phyloP scores from a whole-genome alignment of 805 yeast genomes.

The Kodamaea hsintzibuensis region DNA sequence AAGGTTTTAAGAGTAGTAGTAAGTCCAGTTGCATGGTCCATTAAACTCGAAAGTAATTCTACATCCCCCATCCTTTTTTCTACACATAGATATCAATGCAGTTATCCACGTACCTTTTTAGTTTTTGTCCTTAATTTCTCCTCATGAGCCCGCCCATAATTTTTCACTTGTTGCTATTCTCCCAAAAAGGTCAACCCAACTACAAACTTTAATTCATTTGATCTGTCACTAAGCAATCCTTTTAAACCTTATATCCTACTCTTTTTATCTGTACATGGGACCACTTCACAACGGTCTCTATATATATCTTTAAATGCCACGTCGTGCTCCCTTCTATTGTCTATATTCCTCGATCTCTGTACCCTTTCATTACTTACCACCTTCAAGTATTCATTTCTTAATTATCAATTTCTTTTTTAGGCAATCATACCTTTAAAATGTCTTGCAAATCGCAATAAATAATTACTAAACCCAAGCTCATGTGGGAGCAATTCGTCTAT shows the following conservation, averaged over 20 bases:
- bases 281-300: not conserved
- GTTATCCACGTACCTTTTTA: not conserved
- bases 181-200: not conserved
- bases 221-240: not conserved
- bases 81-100: not conserved
- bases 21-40: not conserved
- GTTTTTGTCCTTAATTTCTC: not conserved
- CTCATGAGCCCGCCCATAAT: not conserved
- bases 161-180: constrained; percentile 1
- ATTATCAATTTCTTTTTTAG: too few species aligned
- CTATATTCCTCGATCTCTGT: too few species aligned
- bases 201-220: not conserved
- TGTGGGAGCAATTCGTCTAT: too few species aligned
- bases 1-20: not conserved
- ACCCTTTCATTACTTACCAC: too few species aligned
- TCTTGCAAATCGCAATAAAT: too few species aligned
- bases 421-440: too few species aligned
- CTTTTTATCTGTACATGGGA: not conserved
- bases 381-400: too few species aligned
- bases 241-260: not conserved
- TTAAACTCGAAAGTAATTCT: not conserved
- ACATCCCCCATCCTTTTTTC: not conserved
- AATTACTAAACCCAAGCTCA: too few species aligned
- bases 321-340: not conserved
- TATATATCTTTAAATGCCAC: not conserved